These are phyloP conservation scores for Vicia villosa DNA, from an alignment of 306 rosid genomes.

Conservation along the genomic window DNA sequence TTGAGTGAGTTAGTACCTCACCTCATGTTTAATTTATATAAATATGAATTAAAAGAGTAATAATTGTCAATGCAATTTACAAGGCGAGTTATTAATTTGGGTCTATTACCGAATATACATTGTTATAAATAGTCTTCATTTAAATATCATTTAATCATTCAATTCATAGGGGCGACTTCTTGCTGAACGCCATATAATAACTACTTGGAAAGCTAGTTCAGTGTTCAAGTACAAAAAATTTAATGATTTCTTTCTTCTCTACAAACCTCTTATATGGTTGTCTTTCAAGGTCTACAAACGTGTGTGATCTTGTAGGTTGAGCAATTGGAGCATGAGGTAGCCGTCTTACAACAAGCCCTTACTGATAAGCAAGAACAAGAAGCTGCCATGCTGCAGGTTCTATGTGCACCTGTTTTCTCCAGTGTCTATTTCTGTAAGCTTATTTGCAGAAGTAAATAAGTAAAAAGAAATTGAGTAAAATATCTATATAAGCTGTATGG, in stretches of 20 bases:
- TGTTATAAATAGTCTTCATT: constrained; percentile 8
- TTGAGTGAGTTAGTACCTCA: background rate
- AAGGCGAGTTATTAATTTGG: background rate
- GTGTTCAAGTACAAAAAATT: constrained; percentile 24
- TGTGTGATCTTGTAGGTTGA: constrained; percentile 66
- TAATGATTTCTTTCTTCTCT: constrained; percentile 31
- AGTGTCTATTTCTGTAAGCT: constrained; percentile 45
- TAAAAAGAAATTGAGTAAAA: constrained; percentile 36
- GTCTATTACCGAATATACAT: background rate
- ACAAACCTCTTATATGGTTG: constrained; percentile 10
- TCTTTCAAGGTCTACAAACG: constrained; percentile 30
- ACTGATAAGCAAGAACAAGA: constrained; percentile 87
- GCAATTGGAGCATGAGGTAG: constrained; percentile 82
- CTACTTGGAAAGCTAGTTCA: constrained; percentile 21
- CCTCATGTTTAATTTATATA: background rate
- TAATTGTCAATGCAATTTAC: background rate
- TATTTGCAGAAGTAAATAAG: constrained; percentile 36
- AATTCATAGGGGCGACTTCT: constrained; percentile 11
- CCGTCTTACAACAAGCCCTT: constrained; percentile 59
- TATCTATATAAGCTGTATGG: constrained; percentile 1
- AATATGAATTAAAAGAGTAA: background rate
- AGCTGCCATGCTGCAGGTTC: constrained; percentile 87
- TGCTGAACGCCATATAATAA: constrained; percentile 24
- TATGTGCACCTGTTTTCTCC: constrained; percentile 47
- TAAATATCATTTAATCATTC: constrained; percentile 23